These are phyloP conservation scores for Ambrosia trifida DNA, from an alignment of 129 eudicot species.

Conservation along the genomic window DNA sequence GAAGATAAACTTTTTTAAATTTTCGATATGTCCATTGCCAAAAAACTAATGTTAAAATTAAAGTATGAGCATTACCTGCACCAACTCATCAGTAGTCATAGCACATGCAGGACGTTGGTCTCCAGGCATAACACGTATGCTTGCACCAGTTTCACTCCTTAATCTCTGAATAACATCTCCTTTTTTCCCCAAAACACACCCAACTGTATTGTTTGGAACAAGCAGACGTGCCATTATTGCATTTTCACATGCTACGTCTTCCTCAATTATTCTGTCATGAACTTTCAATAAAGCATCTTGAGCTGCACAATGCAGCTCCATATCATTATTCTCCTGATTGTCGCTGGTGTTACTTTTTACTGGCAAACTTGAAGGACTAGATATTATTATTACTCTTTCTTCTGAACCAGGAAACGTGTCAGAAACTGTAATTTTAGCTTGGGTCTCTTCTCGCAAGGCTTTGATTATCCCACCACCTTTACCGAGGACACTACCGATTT, in stretches of 20 bases:
- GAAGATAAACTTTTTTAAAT: slow-evolving; percentile 21
- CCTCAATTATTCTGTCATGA: slow-evolving; percentile 68
- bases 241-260: slow-evolving; percentile 52
- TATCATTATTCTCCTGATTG: slow-evolving; percentile 29
- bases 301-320: slow-evolving; percentile 74
- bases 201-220: slow-evolving; percentile 77
- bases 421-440: slow-evolving; percentile 79
- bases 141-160: slow-evolving; percentile 83
- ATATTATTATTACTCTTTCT: slow-evolving; percentile 58
- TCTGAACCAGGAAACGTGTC: slow-evolving; percentile 78
- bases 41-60: background rate
- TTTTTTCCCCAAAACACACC: slow-evolving; percentile 75
- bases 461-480: slow-evolving; percentile 79
- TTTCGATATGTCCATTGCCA: background rate
- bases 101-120: slow-evolving; percentile 87
- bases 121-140: slow-evolving; percentile 73
- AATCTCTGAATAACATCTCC: slow-evolving; percentile 84
- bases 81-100: slow-evolving; percentile 67
- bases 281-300: slow-evolving; percentile 82
- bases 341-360: slow-evolving; percentile 24
- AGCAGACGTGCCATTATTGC: slow-evolving; percentile 66
- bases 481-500: slow-evolving; percentile 86
- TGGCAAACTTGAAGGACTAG: slow-evolving; percentile 58
- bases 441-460: slow-evolving; percentile 77
- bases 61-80: slow-evolving; percentile 55